Evolutionary conservation across 1,284 basidiomycete species (phyloP).

Genomic region (Gymnopus androsaceus): DNA sequence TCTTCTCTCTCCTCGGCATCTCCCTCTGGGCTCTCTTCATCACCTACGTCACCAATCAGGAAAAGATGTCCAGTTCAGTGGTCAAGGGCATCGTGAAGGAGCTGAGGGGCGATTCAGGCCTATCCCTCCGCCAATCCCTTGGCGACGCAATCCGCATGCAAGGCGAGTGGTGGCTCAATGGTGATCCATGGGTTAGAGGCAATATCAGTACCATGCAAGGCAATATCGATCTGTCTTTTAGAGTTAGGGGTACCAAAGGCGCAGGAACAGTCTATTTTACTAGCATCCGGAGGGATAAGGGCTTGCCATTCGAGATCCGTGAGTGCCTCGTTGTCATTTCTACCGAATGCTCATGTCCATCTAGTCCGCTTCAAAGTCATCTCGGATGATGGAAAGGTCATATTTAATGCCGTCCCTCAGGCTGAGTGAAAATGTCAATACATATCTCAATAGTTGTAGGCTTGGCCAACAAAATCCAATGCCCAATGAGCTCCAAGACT

Average conservation of each 20-base stretch:
- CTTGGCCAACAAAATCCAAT: too few species aligned
- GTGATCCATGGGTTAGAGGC: conserved; percentile 71
- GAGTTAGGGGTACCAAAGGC: conserved; percentile 71
- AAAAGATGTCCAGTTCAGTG: conserved; percentile 75
- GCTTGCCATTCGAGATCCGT: conserved; percentile 68
- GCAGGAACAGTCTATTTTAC: conserved; percentile 79
- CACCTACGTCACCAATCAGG: conserved; percentile 71
- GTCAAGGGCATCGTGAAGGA: conserved; percentile 65
- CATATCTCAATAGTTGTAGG: too few species aligned
- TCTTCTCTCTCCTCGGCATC: conserved; percentile 52
- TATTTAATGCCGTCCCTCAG: conserved; percentile 31
- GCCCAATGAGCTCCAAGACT: too few species aligned
- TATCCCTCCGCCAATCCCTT: conserved; percentile 54
- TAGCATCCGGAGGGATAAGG: conserved; percentile 76
- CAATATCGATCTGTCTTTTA: conserved; percentile 74
- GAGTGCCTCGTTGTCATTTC: conserved; percentile 29
- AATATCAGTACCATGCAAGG: conserved; percentile 76
- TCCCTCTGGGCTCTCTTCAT: conserved; percentile 70
- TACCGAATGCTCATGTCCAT: neutral
- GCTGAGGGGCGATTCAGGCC: conserved; percentile 50
- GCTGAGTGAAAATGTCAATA: too few species aligned
- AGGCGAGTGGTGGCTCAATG: conserved; percentile 76
- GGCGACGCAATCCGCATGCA: conserved; percentile 73
- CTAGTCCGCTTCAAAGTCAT: conserved; percentile 74
- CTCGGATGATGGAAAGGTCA: conserved; percentile 58